phyloP scores from a whole-genome alignment of 2,329 filamentous ascomycete genomes.

The Beauveria pseudobassiana region DNA sequence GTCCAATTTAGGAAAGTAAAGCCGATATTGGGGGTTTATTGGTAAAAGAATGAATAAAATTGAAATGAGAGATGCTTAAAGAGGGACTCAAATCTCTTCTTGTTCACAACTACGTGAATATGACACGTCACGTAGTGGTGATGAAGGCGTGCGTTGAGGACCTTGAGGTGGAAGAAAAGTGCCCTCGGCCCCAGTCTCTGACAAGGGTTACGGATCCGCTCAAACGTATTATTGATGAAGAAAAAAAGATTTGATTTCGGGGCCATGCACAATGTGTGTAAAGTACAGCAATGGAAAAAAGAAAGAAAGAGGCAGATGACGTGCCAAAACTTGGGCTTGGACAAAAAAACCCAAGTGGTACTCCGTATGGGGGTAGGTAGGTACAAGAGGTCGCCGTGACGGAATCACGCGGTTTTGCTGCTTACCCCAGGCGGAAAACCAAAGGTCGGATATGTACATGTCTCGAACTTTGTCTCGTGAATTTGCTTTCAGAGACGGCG shows the following conservation, averaged over 20 bases:
- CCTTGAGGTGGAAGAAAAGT: neutral
- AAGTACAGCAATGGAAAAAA: too few species aligned
- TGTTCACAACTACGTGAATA: neutral
- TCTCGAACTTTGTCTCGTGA: too few species aligned
- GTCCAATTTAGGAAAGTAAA: too few species aligned
- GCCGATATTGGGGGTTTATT: neutral
- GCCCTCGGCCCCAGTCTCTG: neutral
- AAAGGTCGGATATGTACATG: too few species aligned
- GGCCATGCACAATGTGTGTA: neutral
- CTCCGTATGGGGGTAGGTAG: too few species aligned
- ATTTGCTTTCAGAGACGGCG: too few species aligned
- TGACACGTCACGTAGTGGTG: conserved; percentile 9
- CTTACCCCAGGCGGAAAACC: too few species aligned
- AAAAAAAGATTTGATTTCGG: neutral
- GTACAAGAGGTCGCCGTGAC: too few species aligned
- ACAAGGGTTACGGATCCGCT: neutral
- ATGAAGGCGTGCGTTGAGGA: neutral
- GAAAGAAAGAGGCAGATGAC: neutral
- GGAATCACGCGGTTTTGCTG: too few species aligned
- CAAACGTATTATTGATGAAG: neutral
- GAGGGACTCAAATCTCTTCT: neutral
- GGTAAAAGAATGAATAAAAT: too few species aligned
- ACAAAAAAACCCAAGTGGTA: neutral
- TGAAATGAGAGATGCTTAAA: too few species aligned
- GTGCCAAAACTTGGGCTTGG: neutral